Conservation (phyloP, 2,329 filamentous ascomycete genomes). For the Fusarium sp. region DNA sequence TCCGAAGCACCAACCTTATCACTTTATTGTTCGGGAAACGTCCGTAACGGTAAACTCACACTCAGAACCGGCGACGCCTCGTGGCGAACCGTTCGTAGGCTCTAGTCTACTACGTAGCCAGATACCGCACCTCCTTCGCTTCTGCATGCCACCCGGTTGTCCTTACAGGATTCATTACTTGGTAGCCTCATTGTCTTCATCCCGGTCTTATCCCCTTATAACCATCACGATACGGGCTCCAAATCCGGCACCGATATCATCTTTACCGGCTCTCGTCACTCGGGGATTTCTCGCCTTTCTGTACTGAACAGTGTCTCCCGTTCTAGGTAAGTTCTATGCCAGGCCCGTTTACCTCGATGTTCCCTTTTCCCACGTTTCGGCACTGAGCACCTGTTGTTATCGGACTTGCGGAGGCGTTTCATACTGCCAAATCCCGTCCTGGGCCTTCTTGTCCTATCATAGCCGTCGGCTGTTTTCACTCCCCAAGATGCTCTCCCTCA, state of each 20-base stretch:
- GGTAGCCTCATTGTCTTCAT: slow-evolving; percentile 28
- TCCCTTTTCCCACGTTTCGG: slow-evolving; percentile 42
- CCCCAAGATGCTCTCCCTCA: slow-evolving; percentile 11
- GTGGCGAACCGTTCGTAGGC: slow-evolving; percentile 24
- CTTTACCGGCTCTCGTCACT: slow-evolving; percentile 21
- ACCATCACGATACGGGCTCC: slow-evolving; percentile 19
- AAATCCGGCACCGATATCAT: slow-evolving; percentile 23
- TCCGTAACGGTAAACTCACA: slow-evolving; percentile 35
- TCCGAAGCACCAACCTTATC: slow-evolving; percentile 38
- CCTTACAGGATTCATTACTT: slow-evolving; percentile 32
- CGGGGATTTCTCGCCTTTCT: slow-evolving; percentile 44
- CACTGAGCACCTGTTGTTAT: slow-evolving; percentile 26
- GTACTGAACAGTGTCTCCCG: slow-evolving; percentile 5
- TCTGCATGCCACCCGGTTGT: slow-evolving; percentile 31
- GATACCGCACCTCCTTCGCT: slow-evolving; percentile 15
- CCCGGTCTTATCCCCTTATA: slow-evolving; percentile 17
- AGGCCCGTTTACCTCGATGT: slow-evolving; percentile 22
- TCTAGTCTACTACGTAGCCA: slow-evolving; percentile 12
- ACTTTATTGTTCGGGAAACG: slow-evolving; percentile 37
- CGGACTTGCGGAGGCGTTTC: slow-evolving; percentile 45
- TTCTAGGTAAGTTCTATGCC: slow-evolving; percentile 43
- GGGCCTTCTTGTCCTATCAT: slow-evolving; percentile 29
- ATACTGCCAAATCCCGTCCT: slow-evolving; percentile 11
- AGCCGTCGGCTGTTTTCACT: slow-evolving; percentile 23
- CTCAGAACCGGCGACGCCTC: slow-evolving; percentile 26